Base-by-base conservation (phyloP, 2,329 filamentous ascomycete species). In the Aotearoamyces nothofagi region DNA sequence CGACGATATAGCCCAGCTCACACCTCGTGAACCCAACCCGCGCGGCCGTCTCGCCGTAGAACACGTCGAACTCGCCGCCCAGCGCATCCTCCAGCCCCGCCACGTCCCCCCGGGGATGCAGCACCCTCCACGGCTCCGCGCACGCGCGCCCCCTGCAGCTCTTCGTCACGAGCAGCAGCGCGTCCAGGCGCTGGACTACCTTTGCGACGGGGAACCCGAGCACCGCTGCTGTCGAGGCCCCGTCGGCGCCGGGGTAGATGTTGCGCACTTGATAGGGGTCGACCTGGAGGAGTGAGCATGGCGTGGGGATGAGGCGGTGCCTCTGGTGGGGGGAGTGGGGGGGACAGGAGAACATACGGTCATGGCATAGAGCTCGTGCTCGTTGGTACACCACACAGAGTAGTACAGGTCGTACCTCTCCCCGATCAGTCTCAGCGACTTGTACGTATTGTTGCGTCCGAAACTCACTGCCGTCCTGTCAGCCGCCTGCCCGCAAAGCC, bases 351-450 rank as follows among this genome's bases (percentile, higher is more conserved):
- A 13, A 41, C 53, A 35, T 45, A 66, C 68, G 41, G 56, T 63
- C 22, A 76, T 41, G 36, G 78, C 61, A 43, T 78, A 80, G 2
- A 77, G 58, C 45, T 80, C 73, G 31, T 69, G 65, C 41, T 78
- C 72, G 29, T 70, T 69, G 9, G 53, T 75, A 42, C 76, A 80
- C 73, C 74, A 80, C 0, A 78, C 69, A 0, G 69, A 63, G 40
- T 80, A 80, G 35, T 71, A 69, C 4, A 78, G 45, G 40, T 63
- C 68, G 41, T 78, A 78, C 4, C 52, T 49, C 3, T 56, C 34
- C 1, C 54, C 47, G 12, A 60, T 46, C 2, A 66, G 35, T 9
- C 62, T 49, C 3, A 65, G 32, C 1, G 47, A 54, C 38, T 66
- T 66, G 44, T 64, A 66, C 1, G 60, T 65, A 36, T 64, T 65